phyloP scores from a whole-genome alignment of 345 rosid genomes.

The Eucalyptus rudis region DNA sequence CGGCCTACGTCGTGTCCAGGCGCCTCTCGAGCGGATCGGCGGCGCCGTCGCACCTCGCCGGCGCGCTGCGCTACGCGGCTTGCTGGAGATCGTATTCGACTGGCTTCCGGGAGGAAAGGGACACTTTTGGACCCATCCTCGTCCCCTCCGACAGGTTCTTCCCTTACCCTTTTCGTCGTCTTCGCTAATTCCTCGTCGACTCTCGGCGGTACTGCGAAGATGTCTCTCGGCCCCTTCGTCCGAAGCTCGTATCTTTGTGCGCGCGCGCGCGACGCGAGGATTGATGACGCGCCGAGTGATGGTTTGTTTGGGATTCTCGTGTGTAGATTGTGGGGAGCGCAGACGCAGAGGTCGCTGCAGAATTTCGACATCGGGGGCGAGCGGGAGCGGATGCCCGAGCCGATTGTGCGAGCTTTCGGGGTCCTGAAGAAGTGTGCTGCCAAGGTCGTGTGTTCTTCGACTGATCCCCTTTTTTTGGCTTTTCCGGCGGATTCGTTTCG shows the following conservation, averaged over 20 bases:
- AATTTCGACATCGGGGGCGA: slow-evolving; percentile 94
- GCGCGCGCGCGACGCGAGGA: too few relatives aligned
- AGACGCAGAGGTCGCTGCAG: slow-evolving; percentile 90
- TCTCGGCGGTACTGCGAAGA: background rate
- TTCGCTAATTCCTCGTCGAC: background rate
- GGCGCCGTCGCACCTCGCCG: too few relatives aligned
- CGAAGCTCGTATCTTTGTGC: background rate
- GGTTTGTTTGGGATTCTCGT: background rate
- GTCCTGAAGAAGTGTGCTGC: slow-evolving; percentile 93
- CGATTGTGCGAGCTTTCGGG: slow-evolving; percentile 89
- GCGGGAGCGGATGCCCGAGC: slow-evolving; percentile 91
- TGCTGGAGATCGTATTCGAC: slow-evolving; percentile 22
- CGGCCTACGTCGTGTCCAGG: too few relatives aligned
- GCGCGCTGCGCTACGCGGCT: too few relatives aligned
- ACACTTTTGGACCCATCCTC: slow-evolving; percentile 83
- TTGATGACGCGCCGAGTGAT: too few relatives aligned
- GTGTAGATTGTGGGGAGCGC: slow-evolving; percentile 88
- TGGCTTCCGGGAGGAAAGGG: slow-evolving; percentile 76
- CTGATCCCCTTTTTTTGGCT: background rate
- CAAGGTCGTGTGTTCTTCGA: slow-evolving; percentile 27
- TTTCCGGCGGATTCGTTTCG: background rate
- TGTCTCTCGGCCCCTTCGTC: background rate
- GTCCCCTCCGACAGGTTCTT: slow-evolving; percentile 77
- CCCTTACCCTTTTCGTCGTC: background rate
- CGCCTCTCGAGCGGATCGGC: too few relatives aligned